A percentile compares a stretch with the other conserved stretches of the same genome.
phyloP scores from a whole-genome alignment of 306 rosid genomes.

The Cicer yamashitae region DNA sequence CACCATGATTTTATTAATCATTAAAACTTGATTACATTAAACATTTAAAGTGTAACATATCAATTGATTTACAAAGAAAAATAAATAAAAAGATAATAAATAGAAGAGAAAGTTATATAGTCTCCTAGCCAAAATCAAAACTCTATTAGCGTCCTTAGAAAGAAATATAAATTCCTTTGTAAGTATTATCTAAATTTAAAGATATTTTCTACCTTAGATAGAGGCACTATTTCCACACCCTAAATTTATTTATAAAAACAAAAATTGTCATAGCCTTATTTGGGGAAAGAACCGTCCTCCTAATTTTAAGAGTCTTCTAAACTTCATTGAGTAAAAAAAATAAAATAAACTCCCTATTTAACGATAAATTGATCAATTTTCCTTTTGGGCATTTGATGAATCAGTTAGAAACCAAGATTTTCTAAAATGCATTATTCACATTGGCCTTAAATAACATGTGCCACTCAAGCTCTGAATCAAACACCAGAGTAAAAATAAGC shows the following conservation, averaged over 20 bases:
- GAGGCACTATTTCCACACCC: no score
- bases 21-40: no score
- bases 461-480: constrained; percentile 26
- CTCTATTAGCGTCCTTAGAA: no score
- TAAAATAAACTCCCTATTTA: background rate
- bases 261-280: background rate
- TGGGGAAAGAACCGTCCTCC: background rate
- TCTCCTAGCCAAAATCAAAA: background rate
- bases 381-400: background rate
- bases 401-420: background rate
- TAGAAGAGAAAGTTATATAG: no score
- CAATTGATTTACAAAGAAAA: no score
- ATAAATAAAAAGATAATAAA: no score
- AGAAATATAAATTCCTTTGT: no score
- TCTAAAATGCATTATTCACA: background rate
- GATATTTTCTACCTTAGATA: no score
- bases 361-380: background rate
- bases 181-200: no score
- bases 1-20: no score
- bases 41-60: no score
- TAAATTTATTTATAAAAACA: no score
- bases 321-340: background rate
- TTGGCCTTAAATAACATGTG: background rate
- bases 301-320: background rate
- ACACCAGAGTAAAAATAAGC: constrained; percentile 15